Conservation (phyloP, 768 basidiomycete species). For the Clitopilus hobsonii region DNA sequence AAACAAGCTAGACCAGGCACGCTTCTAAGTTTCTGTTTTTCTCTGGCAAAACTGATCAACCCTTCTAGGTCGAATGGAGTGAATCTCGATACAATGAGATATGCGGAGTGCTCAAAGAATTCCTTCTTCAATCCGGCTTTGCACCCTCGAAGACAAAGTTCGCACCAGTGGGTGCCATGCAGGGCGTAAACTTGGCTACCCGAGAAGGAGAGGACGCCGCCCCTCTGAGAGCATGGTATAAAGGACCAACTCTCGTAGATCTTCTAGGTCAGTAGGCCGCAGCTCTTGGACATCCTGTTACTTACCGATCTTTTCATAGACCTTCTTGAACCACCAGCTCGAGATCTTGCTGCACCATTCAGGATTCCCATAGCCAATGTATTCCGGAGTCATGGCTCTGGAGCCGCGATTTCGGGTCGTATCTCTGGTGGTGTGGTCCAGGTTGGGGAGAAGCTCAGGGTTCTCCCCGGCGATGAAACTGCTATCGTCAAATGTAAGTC, state of each 20-base stretch:
- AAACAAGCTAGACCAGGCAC: constrained; percentile 91
- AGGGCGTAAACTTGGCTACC: constrained; percentile 76
- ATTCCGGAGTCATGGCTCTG: constrained; percentile 82
- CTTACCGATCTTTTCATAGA: constrained; percentile 38
- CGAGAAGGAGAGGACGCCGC: constrained; percentile 41
- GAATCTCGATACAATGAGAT: constrained; percentile 84
- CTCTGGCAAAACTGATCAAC: not conserved
- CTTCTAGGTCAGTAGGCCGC: constrained; percentile 56
- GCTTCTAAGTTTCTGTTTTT: constrained; percentile 12
- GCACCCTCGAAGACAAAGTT: constrained; percentile 73
- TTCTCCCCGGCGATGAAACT: constrained; percentile 90
- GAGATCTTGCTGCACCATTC: constrained; percentile 73
- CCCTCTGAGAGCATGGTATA: constrained; percentile 70
- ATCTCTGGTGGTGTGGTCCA: constrained; percentile 87
- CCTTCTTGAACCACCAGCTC: constrained; percentile 70
- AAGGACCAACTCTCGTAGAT: constrained; percentile 80
- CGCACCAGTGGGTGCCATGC: constrained; percentile 86
- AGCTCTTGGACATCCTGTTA: not conserved
- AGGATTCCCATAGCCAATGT: constrained; percentile 93
- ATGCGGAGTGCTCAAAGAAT: constrained; percentile 63
- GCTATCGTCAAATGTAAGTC: constrained; percentile 67
- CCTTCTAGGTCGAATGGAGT: constrained; percentile 78
- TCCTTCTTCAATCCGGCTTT: constrained; percentile 88
- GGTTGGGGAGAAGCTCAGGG: constrained; percentile 82
- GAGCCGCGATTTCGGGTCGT: constrained; percentile 76